Evolutionary conservation across 2,329 filamentous ascomycete genomes (phyloP), one percentile per base, ranked within the genome.

Genomic region (Akanthomyces dipterigenus): DNA sequence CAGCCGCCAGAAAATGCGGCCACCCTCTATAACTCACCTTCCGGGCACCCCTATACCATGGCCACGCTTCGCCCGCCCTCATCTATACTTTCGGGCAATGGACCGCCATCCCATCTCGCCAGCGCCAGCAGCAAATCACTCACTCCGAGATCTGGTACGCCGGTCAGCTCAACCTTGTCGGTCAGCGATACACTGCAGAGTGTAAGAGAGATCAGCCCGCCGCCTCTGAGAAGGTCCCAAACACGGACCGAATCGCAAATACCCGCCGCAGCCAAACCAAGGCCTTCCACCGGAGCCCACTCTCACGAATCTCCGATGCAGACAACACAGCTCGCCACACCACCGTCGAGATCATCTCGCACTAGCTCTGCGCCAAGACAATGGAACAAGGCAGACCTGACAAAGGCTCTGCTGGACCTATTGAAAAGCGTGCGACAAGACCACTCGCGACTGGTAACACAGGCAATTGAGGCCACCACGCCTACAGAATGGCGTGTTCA

Each of bases 401-500:
- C 50, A 9, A 40, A n/a, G 5, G 43, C 42, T 11, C 71, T 84
- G 31, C 71, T 69, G 9, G 63, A 69, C 2, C 76, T 78, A 55
- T 73, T 76, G 18, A 70, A 71, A 38, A 76, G 80, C 26, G 77
- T 84, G 31, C 74, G 76, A 55, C 70, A 75, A 14, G 75, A 77
- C 42, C 79, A 83, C 61, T 74, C 77, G 7, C 75, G 72, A 26
- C 73, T 82, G 18, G 75, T 77, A 3, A 71, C 78, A 6, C 76
- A 78, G 60, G 72, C 77, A 36, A 73, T 83, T 38, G 74, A 78
- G 62, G 75, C 78, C 14, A 78, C 78, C 59, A 75, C 75, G 48
- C 72, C 73, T 1, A 71, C 70, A 5, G 72, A 77, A 57, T 74
- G 72, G 28, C 75, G 73, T 34, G 71, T 78, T 61, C 67, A 73